Base-by-base conservation (phyloP, 768 basidiomycete genomes). In the Multifurca ochricompacta region DNA sequence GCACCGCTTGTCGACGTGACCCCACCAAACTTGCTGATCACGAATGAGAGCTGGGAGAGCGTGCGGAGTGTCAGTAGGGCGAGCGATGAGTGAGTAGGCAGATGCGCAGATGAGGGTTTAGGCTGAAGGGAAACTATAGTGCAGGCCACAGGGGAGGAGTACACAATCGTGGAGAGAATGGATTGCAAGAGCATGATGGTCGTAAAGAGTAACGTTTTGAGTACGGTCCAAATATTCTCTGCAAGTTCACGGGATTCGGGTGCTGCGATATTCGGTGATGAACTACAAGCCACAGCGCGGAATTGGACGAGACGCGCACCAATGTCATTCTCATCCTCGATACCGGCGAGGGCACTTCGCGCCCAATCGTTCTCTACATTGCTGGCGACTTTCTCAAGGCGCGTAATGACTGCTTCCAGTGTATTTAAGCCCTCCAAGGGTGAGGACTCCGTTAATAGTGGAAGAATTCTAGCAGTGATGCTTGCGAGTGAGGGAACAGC, bases 1-100 rank as follows among this genome's bases (percentile, higher is more conserved):
- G 74, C 74, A 18, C 69, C 68, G 14, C 71, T 72, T 0, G 77
- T 74, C 1, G 77, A 75, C 3, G 79, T 76, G 23, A 86, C 74
- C 7, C 87, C 86, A 2, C 91, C 91, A 59, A 92, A 91, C 62
- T 85, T 81, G 8, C 83, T 80, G 7, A 91, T 79, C 44, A 91
- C 77, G 62, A 89, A 89, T 2, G 88, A 81, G 18, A 91, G 72
- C 63, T 81, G 77, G 10, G 78, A 80, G 10, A 92, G 73, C 0
- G 77, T 78, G 25, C 74, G 73, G 0, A 92, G 68, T 4, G 77
- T 72, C 13, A 73, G 67, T 5, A 77, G 68, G 2, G 86, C 81
- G 9, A 91, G 71, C 4, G 73, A 58, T 6, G 74, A 68, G 7
- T 80, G 74, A 3, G 71, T 69, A 32, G 56, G 53, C 11, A 52